Base-by-base conservation (phyloP, 1,284 basidiomycete species). In the Trametes polyzona region DNA sequence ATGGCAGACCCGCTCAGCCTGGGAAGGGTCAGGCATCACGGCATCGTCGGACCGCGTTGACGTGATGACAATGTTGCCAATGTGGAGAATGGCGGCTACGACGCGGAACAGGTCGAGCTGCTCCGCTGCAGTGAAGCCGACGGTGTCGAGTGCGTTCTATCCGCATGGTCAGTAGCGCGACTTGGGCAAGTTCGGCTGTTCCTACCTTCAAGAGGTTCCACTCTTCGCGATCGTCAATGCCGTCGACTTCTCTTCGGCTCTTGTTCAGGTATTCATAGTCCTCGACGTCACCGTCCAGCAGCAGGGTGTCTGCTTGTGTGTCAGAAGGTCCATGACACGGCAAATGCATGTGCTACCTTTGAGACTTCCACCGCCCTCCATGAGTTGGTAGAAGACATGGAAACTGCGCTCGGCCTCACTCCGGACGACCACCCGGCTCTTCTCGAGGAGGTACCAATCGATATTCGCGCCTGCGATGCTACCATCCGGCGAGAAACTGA, bases 381-480 rank as follows among this genome's bases (percentile, higher is more conserved):
- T 73, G 24, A 94, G 74, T 75, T 98, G 95, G 73, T 99, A 99
- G 74, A 99, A 99, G 3, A 98, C 92, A 71, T 99, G 97, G 72
- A 99, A 99, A 70, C 85, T 92, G 47, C 97, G 83, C 73, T 99
- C 97, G 0, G 92, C 92, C 58, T 89, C 86, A 62, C 87, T 92
- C 44, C 96, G 80, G n/a, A 87, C 83, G 2, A 95, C 93, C 1
- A 99, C 96, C 66, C 97, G 78, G 71, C 95, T 96, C 81, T 99
- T 99, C 79, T 99, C 97, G 44, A 99, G 78, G 37, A 99, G 80
- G 72, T 99, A 99, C 97, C 97, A 99, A 72, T 99, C 96, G 61
- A 99, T 96, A 69, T 96, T 98, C 36, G 97, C 97, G 2, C 97
- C 97, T 0, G 95, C 93, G 55, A 99, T 99, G 60, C 94, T 94